Conservation (phyloP, 225 moss, liverwort and hornwort genomes). For the Straminergon stramineum region DNA sequence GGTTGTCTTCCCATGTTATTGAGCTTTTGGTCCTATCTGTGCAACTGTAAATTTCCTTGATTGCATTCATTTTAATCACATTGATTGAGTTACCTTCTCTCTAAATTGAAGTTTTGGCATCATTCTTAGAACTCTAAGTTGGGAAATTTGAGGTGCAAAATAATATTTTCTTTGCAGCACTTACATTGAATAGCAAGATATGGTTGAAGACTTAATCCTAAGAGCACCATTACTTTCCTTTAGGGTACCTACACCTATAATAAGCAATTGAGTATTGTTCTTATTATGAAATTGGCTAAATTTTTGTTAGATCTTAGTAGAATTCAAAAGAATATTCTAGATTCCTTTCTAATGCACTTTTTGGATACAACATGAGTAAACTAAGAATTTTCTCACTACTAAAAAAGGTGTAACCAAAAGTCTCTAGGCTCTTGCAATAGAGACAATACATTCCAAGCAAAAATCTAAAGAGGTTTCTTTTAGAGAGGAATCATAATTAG, state of each 20-base stretch:
- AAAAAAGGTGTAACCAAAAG: background rate
- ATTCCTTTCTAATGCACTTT: background rate
- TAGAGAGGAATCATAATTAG: background rate
- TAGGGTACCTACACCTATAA: background rate
- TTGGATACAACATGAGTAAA: background rate
- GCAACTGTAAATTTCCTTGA: background rate
- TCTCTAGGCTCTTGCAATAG: background rate
- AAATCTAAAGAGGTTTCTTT: no score
- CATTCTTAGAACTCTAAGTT: background rate
- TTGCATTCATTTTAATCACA: background rate
- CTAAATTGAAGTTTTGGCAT: background rate
- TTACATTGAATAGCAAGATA: background rate
- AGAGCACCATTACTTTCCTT: background rate
- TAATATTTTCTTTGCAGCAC: background rate
- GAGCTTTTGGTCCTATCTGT: background rate
- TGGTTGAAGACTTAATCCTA: background rate
- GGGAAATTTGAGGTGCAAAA: background rate
- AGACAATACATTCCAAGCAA: background rate
- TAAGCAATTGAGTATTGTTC: background rate
- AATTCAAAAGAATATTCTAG: background rate
- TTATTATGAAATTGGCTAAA: background rate
- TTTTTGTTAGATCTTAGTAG: background rate
- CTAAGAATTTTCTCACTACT: background rate
- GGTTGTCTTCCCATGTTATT: background rate
- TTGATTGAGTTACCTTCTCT: background rate